phyloP scores from a whole-genome alignment of 2,329 filamentous ascomycete species.

The Calonectria honghensis region DNA sequence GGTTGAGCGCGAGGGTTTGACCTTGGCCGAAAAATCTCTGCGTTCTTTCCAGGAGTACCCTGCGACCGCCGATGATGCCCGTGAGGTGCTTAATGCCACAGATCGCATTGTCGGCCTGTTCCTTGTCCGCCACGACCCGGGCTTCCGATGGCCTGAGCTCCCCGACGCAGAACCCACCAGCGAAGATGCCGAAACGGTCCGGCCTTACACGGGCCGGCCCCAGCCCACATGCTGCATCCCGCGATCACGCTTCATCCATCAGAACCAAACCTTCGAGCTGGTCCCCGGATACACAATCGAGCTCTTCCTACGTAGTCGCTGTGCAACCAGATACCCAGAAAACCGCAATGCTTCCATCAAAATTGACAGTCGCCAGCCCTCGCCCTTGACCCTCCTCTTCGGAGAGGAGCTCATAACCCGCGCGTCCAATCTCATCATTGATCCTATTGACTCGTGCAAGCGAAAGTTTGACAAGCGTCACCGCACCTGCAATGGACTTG shows the following conservation, averaged over 20 bases:
- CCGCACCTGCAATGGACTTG: slow-evolving; percentile 59
- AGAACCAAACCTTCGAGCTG: slow-evolving; percentile 51
- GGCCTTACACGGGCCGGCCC: slow-evolving; percentile 64
- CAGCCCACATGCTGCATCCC: slow-evolving; percentile 67
- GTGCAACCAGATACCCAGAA: slow-evolving; percentile 59
- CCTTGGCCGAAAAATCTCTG: slow-evolving; percentile 67
- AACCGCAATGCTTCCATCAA: slow-evolving; percentile 62
- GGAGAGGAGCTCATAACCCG: slow-evolving; percentile 70
- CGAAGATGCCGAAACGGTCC: slow-evolving; percentile 62
- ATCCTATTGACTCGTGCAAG: slow-evolving; percentile 63
- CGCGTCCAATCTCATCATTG: slow-evolving; percentile 64
- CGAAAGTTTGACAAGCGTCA: slow-evolving; percentile 64
- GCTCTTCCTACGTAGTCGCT: slow-evolving; percentile 66
- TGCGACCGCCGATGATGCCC: slow-evolving; percentile 65
- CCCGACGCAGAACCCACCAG: slow-evolving; percentile 63
- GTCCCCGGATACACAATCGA: slow-evolving; percentile 70
- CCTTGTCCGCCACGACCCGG: slow-evolving; percentile 69
- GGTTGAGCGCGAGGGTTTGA: slow-evolving; percentile 63
- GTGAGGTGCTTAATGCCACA: slow-evolving; percentile 68
- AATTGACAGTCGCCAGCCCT: slow-evolving; percentile 68
- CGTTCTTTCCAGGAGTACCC: slow-evolving; percentile 70
- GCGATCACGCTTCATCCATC: slow-evolving; percentile 66
- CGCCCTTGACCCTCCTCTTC: slow-evolving; percentile 67
- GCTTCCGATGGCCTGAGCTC: slow-evolving; percentile 68
- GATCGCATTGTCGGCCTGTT: slow-evolving; percentile 72